Evolutionary conservation across 163 green algal species (phyloP).

Genomic region (Smithsoniella earleae): DNA sequence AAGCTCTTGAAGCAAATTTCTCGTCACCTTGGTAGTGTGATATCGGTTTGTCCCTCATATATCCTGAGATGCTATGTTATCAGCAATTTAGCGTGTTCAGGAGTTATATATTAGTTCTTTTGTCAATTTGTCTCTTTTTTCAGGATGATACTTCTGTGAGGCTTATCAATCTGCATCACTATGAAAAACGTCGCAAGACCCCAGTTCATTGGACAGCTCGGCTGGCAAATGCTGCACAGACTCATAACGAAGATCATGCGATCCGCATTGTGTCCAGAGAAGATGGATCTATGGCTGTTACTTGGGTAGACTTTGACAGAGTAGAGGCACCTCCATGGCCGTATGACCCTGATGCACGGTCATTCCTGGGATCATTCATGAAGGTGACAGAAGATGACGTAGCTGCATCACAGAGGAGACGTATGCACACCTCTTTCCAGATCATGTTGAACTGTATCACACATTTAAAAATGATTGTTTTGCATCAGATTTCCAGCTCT

Average conservation of each 20-base stretch:
- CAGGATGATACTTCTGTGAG: slow-evolving; percentile 21
- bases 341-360: slow-evolving; percentile 14
- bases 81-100: too few species aligned
- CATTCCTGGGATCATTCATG: slow-evolving; percentile 10
- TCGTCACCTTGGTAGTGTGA: slow-evolving; percentile 70
- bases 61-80: too few species aligned
- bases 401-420: neutral
- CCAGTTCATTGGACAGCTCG: neutral
- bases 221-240: slow-evolving; percentile 17
- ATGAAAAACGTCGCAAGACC: slow-evolving; percentile 1
- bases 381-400: slow-evolving; percentile 15
- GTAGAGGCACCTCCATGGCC: neutral
- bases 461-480: too few species aligned
- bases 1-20: slow-evolving; percentile 88
- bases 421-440: too few species aligned
- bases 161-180: slow-evolving; percentile 30
- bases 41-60: slow-evolving; percentile 43
- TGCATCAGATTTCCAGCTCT: too few species aligned
- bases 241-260: slow-evolving; percentile 19
- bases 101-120: too few species aligned
- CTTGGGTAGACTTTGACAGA: slow-evolving; percentile 23
- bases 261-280: slow-evolving; percentile 10
- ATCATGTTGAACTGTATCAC: too few species aligned
- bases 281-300: slow-evolving; percentile 7
- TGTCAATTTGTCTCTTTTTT: too few species aligned